Evolutionary conservation across 192 early-diverging fungal species (phyloP), one percentile per base, ranked within the genome.

Genomic region (Phycomyces nitens): DNA sequence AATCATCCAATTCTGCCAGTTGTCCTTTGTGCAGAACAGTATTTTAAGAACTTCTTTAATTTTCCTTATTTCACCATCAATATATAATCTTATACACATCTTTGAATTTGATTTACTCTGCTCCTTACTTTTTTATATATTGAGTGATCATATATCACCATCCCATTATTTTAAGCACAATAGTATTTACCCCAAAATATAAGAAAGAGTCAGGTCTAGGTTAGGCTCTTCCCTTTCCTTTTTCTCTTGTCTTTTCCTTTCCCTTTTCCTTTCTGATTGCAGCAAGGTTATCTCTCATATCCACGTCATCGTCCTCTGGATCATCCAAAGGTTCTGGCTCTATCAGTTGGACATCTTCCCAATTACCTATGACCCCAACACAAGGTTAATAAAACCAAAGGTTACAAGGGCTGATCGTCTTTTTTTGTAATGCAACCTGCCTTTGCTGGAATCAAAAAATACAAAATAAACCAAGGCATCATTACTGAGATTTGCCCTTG

Each of bases 11-110:
- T 65, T 82, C 80, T 56, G 74, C 80, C 14, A 84, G 81, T 38
- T 84, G 83, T 62, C 83, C 83, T 24, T 49, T 84, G 20, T 84
- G 83, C 58, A 72, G 83, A 77, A 82, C 79, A 27, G 58, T 81
- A 40, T 84, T 82, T 71, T 82, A 74, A 40, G 51, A 27, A 3
- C 12, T 21, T 22, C 26, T 54, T 54, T 54, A 29, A 54, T 14
- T 54, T 50, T 50, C 21, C 26, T 11, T 54, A 2, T 54, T 21
- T 26, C 26, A 50, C 10, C 2, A 22, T 50, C 49, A 22, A 50
- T 50, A 3, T 9, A 50, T 50, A 20, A 20, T 2, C 9, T 50
- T 22, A 34, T 34, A 34, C 29, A 34, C 29, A 34, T 34, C 7
- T 34, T 7, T 34, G 29, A 34, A 34, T 7, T 34, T 34, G 29